Evolutionary conservation across 805 yeast species (phyloP).

Genomic region (Barnettozyma vustinii): DNA sequence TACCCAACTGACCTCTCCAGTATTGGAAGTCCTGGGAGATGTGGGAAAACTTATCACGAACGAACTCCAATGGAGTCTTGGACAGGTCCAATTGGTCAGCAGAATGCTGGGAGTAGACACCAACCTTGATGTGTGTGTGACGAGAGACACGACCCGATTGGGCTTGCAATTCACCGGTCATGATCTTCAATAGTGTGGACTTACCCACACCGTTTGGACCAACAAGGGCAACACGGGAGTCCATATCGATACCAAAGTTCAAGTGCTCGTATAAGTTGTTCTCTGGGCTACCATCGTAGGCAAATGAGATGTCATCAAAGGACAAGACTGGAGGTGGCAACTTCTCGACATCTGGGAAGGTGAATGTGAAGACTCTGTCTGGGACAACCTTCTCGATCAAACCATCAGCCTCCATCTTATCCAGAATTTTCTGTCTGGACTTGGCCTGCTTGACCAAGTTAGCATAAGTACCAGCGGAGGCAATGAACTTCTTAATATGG

Average conservation of each 20-base stretch:
- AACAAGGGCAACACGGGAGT: conserved; percentile 93
- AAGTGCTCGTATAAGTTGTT: conserved; percentile 85
- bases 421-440: conserved; percentile 98
- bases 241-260: conserved; percentile 99
- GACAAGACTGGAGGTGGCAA: conserved; percentile 98
- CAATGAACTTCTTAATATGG: conserved; percentile 97
- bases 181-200: conserved; percentile 89
- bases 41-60: conserved; percentile 84
- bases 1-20: conserved; percentile 97
- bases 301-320: conserved; percentile 89
- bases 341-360: conserved; percentile 93
- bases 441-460: conserved; percentile 98
- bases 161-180: conserved; percentile 91
- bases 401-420: conserved; percentile 99
- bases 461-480: conserved; percentile 99
- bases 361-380: conserved; percentile 90
- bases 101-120: conserved; percentile 98
- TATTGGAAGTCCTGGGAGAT: conserved; percentile 97
- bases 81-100: conserved; percentile 96
- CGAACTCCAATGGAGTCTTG: conserved; percentile 92
- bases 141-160: conserved; percentile 94
- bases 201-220: conserved; percentile 99
- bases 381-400: conserved; percentile 86
- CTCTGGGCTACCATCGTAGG: conserved; percentile 79
- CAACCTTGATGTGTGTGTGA: conserved; percentile 95